These are phyloP conservation scores for Paratinospora sagittata DNA, from an alignment of 164 flowering plant species.

Conservation along the genomic window DNA sequence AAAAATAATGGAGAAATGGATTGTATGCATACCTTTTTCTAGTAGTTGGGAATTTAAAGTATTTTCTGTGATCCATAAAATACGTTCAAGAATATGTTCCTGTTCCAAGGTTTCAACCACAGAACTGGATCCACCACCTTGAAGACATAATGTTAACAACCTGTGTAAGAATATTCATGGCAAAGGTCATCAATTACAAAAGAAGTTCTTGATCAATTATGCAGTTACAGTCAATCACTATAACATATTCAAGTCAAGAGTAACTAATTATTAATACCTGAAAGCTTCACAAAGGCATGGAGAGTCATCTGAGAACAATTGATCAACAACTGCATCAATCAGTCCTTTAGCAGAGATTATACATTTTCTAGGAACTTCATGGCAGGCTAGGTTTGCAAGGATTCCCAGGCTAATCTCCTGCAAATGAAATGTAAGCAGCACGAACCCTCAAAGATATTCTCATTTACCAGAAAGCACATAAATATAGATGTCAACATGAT, in stretches of 20 bases:
- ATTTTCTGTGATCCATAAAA: slow-evolving; percentile 81
- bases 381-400: slow-evolving; percentile 87
- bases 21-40: slow-evolving; percentile 53
- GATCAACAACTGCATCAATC: slow-evolving; percentile 49
- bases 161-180: slow-evolving; percentile 33
- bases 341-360: slow-evolving; percentile 48
- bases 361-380: slow-evolving; percentile 51
- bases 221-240: background rate
- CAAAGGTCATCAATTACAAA: slow-evolving; percentile 5
- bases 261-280: slow-evolving; percentile 35
- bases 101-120: slow-evolving; percentile 63
- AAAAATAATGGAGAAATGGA: background rate
- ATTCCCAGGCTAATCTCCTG: slow-evolving; percentile 94
- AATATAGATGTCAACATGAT: background rate
- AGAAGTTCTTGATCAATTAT: background rate
- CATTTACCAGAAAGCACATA: background rate
- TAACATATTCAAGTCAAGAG: background rate
- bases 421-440: background rate
- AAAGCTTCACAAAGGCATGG: slow-evolving; percentile 70
- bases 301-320: slow-evolving; percentile 72
- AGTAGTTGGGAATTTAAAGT: slow-evolving; percentile 66
- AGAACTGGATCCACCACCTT: slow-evolving; percentile 39
- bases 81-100: slow-evolving; percentile 51
- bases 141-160: slow-evolving; percentile 68
- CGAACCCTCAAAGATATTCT: background rate